Base-by-base conservation (phyloP, 1,284 basidiomycete species). In the Ustilago crameri region DNA sequence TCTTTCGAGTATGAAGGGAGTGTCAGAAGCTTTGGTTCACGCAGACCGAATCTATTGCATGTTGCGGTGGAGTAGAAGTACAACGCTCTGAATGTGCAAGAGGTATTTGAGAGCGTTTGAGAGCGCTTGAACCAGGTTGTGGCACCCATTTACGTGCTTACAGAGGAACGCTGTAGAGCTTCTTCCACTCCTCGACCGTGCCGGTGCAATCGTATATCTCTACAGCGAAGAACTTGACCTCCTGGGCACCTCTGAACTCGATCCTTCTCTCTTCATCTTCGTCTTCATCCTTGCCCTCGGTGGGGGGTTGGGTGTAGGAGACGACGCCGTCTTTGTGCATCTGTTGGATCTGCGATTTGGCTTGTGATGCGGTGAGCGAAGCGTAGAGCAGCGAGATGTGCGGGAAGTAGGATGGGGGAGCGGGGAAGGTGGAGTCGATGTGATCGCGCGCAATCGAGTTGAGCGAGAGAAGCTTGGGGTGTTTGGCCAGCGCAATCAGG, bases 311-410 rank as follows among this genome's bases (percentile, higher is more conserved):
- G 10, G 5, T 34, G 22, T 23, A 23, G 20, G 23, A 34, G 34
- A 57, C 45, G 27, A 52, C 12, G 14, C 46, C 47, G 0, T 52
- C 10, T 15, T 45, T 17, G 7, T 32, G 38, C 54, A 71, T 61
- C 3, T 34, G 15, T 14, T 51, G 15, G 49, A 72, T 72, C 18
- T 62, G 63, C 0, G 10, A 0, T 15, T 55, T 27, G 9, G 69
- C 63, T 63, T 72, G n/a, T 5, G 43, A 9, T 5, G 35, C 5
- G 26, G 58, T 18, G 26, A 66, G 42, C 9, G 38, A 40, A 7
- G 69, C 46, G 51, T 72, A 72, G 55, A 72, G 63, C 30, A 72
- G 55, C 2, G 69, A 72, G 44, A 66, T 51, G 63, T 72, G 68
- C 0, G 69, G 69, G 40, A 72, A 66, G 59, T 59, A 72, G 14